Evolutionary conservation across 768 basidiomycete species (phyloP), one percentile per base, ranked within the genome.

Genomic region (Mrakia blollopis): DNA sequence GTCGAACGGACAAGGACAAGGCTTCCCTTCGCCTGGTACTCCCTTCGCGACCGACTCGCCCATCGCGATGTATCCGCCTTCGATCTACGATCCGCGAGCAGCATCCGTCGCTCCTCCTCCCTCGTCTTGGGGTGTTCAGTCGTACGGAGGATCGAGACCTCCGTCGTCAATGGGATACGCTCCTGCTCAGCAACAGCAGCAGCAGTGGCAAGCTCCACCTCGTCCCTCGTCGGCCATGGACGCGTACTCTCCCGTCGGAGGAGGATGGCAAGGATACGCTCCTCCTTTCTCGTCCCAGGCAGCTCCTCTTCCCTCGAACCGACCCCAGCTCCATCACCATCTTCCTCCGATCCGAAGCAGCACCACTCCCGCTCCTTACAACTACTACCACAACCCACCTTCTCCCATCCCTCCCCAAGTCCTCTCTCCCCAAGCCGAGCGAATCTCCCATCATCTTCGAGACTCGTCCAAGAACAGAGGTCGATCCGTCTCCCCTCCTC

Each of bases 381-480:
- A 44, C 28, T 41, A 69, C 67, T 11, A 30, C 50, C 5, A 11
- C 50, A 5, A 50, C n/a, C n/a, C 18, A 9, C 7, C 39, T 16
- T 50, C 50, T 28, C 28, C 30, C 28, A 28, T 54, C 14, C 67
- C 39, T 41, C 47, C 16, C 6, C 70, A 23, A n/a, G 39, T 71
- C 44, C 21, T 44, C 70, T 50, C 70, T 6, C 70, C 70, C 30
- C 70, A 52, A 30, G 39, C 70, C n/a, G 70, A 71, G 16, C 44
- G 70, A 6, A 54, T 71, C 50, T 71, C 70, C 1, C 70, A 71
- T 35, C 70, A 71, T 18, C 70, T 71, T 28, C 70, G 70, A 13
- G 70, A 71, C n/a, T 44, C 70, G 39, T 71, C 70, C 3, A 52
- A 16, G 6, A 21, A 13, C 25, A 21, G 70, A 50, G 70, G 70